A percentile compares a stretch with the other conserved stretches of the same genome.
phyloP scores from a whole-genome alignment of 306 rosid genomes.

The Quercus gilva region DNA sequence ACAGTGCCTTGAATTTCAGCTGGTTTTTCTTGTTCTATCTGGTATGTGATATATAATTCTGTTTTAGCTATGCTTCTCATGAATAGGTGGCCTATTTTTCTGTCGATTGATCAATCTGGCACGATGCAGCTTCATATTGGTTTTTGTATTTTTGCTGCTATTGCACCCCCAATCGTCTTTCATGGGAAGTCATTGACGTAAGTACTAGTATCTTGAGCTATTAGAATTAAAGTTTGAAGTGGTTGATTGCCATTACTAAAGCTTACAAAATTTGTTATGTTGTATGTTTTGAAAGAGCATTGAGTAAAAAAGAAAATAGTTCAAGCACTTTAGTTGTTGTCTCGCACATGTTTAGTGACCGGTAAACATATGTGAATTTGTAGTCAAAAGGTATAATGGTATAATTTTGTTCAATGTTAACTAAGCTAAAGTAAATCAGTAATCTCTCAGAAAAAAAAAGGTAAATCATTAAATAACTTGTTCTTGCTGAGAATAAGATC shows the following conservation, averaged over 20 bases:
- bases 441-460: too few species aligned
- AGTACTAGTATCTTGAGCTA: constrained; percentile 33
- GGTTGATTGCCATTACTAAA: constrained; percentile 7
- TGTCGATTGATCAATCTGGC: constrained; percentile 29
- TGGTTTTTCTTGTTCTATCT: constrained; percentile 95
- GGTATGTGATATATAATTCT: constrained; percentile 52
- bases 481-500: not conserved
- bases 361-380: not conserved
- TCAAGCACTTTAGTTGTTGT: not conserved
- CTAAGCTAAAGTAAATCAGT: not conserved
- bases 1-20: constrained; percentile 90
- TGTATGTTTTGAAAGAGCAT: constrained; percentile 3
- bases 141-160: constrained; percentile 91
- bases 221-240: not conserved
- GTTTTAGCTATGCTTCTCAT: not conserved
- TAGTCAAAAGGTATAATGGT: not conserved
- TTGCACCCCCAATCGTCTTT: constrained; percentile 96
- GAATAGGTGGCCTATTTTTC: constrained; percentile 16
- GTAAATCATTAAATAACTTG: too few species aligned
- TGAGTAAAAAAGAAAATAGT: constrained; percentile 2
- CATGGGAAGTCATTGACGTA: constrained; percentile 95
- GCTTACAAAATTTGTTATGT: not conserved
- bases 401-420: not conserved
- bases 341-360: not conserved
- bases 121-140: constrained; percentile 74